These are phyloP conservation scores for Arthrobotrys iridis DNA, from an alignment of 2,329 filamentous ascomycete genomes.

Conservation along the genomic window DNA sequence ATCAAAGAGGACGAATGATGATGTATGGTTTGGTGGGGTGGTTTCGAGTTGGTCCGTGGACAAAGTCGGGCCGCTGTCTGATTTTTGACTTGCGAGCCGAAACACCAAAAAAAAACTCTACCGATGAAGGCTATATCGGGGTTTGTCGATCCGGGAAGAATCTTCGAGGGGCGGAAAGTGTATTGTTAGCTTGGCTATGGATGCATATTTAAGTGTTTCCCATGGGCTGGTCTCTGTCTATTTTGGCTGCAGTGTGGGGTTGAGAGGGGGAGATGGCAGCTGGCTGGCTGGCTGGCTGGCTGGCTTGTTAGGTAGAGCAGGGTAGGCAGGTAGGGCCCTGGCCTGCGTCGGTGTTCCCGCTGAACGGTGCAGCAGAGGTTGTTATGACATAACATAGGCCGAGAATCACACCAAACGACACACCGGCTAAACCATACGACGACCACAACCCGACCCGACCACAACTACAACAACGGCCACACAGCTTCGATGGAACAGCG, in stretches of 20 bases:
- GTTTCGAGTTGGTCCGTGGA: background rate
- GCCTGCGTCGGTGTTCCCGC: conserved; percentile 27
- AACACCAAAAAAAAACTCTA: background rate
- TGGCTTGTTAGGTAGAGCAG: background rate
- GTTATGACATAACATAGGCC: conserved; percentile 50
- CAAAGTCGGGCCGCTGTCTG: background rate
- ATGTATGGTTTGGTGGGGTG: background rate
- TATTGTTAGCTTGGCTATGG: conserved; percentile 20
- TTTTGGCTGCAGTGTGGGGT: conserved; percentile 2
- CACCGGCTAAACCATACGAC: conserved; percentile 4
- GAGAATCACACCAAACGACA: conserved; percentile 47
- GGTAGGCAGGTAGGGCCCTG: background rate
- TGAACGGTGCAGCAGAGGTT: conserved; percentile 6
- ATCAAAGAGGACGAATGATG: background rate
- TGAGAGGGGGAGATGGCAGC: conserved; percentile 1
- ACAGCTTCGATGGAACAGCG: background rate
- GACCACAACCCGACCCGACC: background rate
- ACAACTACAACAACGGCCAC: background rate
- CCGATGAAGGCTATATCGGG: background rate
- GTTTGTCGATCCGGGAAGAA: background rate
- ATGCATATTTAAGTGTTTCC: conserved; percentile 22
- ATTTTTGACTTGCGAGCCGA: conserved; percentile 3
- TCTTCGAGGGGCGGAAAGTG: background rate
- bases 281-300: background rate
- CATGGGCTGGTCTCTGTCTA: conserved; percentile 1